These are phyloP conservation scores for Hebeloma cylindrosporum DNA, from an alignment of 768 basidiomycete species.

Conservation along the genomic window DNA sequence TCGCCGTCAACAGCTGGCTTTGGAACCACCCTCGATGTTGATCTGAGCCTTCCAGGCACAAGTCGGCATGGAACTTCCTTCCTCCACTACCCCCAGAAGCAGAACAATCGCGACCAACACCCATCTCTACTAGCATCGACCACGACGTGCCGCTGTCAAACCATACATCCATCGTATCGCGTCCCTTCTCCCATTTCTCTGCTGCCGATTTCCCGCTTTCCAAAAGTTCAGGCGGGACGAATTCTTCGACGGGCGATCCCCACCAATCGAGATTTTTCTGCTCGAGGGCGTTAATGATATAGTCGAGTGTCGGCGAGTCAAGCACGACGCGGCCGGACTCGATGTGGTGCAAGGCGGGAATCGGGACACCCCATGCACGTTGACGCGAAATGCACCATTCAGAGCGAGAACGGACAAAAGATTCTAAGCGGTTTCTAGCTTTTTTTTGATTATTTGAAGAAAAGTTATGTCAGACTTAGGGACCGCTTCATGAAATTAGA, in stretches of 20 bases:
- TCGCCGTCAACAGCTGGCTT: conserved; percentile 83
- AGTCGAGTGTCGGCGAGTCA: conserved; percentile 58
- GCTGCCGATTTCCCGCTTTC: conserved; percentile 41
- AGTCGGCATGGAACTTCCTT: conserved; percentile 61
- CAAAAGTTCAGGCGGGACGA: conserved; percentile 63
- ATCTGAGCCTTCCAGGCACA: conserved; percentile 94
- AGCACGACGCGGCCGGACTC: conserved; percentile 66
- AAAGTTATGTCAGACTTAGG: neutral
- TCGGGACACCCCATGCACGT: conserved; percentile 96
- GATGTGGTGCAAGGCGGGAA: conserved; percentile 78
- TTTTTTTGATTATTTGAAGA: neutral
- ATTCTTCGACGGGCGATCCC: conserved; percentile 80
- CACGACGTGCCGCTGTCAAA: conserved; percentile 97
- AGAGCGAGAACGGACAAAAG: conserved; percentile 83
- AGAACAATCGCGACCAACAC: conserved; percentile 28
- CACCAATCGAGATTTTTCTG: conserved; percentile 87
- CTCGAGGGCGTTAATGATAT: conserved; percentile 77
- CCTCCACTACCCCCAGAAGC: conserved; percentile 9
- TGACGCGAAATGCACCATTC: conserved; percentile 99
- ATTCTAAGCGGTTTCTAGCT: conserved; percentile 88
- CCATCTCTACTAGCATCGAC: conserved; percentile 64
- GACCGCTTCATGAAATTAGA: neutral
- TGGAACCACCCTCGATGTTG: conserved; percentile 99
- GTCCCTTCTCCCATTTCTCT: conserved; percentile 70
- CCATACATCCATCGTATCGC: conserved; percentile 99